Evolutionary conservation across 2,329 filamentous ascomycete species (phyloP), one percentile per base, ranked within the genome.

Genomic region (Anisogramma anomala): DNA sequence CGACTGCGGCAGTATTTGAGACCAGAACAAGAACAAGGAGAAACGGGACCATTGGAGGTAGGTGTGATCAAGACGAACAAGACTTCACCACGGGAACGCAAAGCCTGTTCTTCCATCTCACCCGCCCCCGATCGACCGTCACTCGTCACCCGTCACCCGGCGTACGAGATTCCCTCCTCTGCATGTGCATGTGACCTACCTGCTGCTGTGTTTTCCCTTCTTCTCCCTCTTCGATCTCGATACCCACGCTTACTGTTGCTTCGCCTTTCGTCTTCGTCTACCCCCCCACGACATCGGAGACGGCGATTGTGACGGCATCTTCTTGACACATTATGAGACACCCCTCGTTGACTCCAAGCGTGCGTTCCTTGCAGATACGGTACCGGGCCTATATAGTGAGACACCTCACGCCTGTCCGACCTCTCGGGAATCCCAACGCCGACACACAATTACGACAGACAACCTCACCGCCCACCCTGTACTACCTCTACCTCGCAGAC

Each of bases 281-380:
- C 22, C 25, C 11, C 32, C 20, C 36, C n/a, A 30, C 27, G 11
- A n/a, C 13, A 30, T 14, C 31, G 20, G 32, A 19, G 9, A 23
- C 23, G 32, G 32, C 35, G 27, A 27, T 39, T 27, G 35, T 43
- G 32, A 36, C 35, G 31, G 31, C 27, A 39, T 42, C 33, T 6
- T 31, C 26, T 32, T 4, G 25, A 18, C 36, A 14, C 3, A 14
- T 43, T 35, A 39, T 20, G 26, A 46, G 35, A 43, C 33, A 11
- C 10, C 11, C 17, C 25, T 43, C 27, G 27, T 33, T 46, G 40
- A 46, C 43, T 36, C 43, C 43, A 28, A 46, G 18, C 34, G 40
- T 33, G 36, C 32, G 39, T 26, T 43, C 18, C 43, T 34, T 26
- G 43, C 43, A 46, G 43, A 32, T 36, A 36, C 33, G 20, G 20